Evolutionary conservation across 2,329 filamentous ascomycete genomes (phyloP), one percentile per base, ranked within the genome.

Genomic region (Phialocephala subalpina): DNA sequence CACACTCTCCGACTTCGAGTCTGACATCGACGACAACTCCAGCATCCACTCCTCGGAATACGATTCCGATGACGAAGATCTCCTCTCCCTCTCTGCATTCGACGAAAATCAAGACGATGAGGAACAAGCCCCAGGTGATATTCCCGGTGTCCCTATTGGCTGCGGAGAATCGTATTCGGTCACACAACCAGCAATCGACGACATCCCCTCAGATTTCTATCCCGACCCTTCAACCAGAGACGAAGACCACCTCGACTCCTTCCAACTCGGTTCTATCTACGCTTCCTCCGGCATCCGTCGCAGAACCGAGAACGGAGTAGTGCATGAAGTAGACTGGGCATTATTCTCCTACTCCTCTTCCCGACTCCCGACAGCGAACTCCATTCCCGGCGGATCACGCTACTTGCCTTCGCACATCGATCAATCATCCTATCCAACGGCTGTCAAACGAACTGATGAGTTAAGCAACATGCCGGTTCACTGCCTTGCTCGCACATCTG

Each of bases 291-390:
- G 95, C 7, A 91, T 98, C 65, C 89, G 93, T 4, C 88, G 95
- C 35, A 90, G 92, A 76, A 85, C 83, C 60, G 86, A 90, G 66
- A 84, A 91, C 67, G 89, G 90, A 4, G 81, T 97, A 27, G 83
- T 92, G 6, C 95, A 97, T 76, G 95, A 98, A 78, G 94, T 98
- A 53, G 95, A 98, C 78, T 98, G 95, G 95, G 94, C 94, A 0
- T 82, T 98, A 2, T 94, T 98, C 72, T 88, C 92, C 71, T 92
- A 98, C 69, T 82, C 90, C 12, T 83, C 90, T 3, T 85, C 90
- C 12, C 88, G 95, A 1, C 81, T 90, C 16, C 92, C 95, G 2
- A 82, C 86, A 0, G 85, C 87, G 66, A 97, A 97, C 72, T 79
- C 87, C 12, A 90, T 97, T 25, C 87, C 87, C 9, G 65, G 73